phyloP scores from a whole-genome alignment of 2,329 filamentous ascomycete species.

The Xylaria sp. region DNA sequence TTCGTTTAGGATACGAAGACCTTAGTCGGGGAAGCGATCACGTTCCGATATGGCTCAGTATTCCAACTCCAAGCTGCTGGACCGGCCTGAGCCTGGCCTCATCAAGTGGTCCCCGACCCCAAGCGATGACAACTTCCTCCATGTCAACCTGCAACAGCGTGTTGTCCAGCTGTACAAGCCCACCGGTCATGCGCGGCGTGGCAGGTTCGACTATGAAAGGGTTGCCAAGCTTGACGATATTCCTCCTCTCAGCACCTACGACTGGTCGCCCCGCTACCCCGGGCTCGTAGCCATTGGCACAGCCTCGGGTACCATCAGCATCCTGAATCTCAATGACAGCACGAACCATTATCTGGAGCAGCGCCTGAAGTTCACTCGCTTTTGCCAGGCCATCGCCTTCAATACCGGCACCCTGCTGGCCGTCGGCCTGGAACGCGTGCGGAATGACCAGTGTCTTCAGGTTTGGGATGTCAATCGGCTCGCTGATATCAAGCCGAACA shows the following conservation, averaged over 20 bases:
- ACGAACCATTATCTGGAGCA: conserved; percentile 74
- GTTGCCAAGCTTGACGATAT: conserved; percentile 71
- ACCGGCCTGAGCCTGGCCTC: conserved; percentile 70
- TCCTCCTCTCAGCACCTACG: conserved; percentile 72
- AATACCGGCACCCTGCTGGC: conserved; percentile 77
- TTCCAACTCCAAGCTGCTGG: conserved; percentile 55
- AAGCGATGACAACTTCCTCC: conserved; percentile 69
- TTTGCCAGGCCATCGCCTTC: conserved; percentile 85
- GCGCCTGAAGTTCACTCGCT: conserved; percentile 78
- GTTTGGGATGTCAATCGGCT: conserved; percentile 81
- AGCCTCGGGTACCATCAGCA: conserved; percentile 77
- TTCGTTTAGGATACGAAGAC: background rate
- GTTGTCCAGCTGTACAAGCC: conserved; percentile 72
- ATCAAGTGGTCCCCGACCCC: conserved; percentile 74
- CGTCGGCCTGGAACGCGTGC: conserved; percentile 81
- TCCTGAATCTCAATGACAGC: conserved; percentile 77
- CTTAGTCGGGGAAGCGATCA: background rate
- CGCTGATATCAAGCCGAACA: conserved; percentile 59
- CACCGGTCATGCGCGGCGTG: conserved; percentile 66
- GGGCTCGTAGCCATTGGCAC: conserved; percentile 81
- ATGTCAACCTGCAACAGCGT: conserved; percentile 72
- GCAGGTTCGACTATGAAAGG: conserved; percentile 67
- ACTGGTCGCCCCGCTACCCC: conserved; percentile 72
- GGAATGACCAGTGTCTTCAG: conserved; percentile 84
- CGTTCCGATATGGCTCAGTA: conserved; percentile 42